Evolutionary conservation across 495 filamentous ascomycete genomes (phyloP), one percentile per base, ranked within the genome.

Genomic region (Penicillium coprophilum): DNA sequence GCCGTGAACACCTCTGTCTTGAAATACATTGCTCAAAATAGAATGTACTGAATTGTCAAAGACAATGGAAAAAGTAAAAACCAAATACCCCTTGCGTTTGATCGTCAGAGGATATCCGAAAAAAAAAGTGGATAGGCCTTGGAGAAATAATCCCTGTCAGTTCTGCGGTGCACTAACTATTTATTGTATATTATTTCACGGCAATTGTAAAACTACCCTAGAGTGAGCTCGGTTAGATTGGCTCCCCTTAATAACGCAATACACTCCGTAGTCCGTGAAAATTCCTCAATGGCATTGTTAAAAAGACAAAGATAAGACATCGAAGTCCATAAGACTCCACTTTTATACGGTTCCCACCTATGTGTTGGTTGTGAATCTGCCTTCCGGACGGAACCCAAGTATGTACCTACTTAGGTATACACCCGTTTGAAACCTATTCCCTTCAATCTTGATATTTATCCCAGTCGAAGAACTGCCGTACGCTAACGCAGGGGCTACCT

Each of bases 1-100:
- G 52, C 60, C n/a, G 51, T 41, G 57, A 67, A 40, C 36, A 64
- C 21, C 30, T 50, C 39, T 23, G 59, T 31, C 23, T 41, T 50
- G 41, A 60, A 2, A 46, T 46, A 17, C 44, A 46, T 46, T 46
- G 13, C 27, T 10, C 24, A 17, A 17, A 43, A 23, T 9, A 28
- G 44, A 6, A 24, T 45, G 15, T 28, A 12, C 12, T 36, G 17
- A 45, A 27, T 45, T 27, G 11, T 15, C 2, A 12, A 27, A 45
- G 43, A 45, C 13, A n/a, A 27, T 3, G 13, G 24, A 43, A 21
- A 43, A 6, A 20, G 13, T 1, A n/a, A 45, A 27, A 20, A 8
- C 23, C 5, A 15, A 46, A 46, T 46, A 5, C 24, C 44, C 44
- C 24, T 17, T 6, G 17, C 6, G 15, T 28, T 21, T 1, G n/a